Conservation (phyloP, 78 protist species). For the Dictyostelium capitatum region DNA sequence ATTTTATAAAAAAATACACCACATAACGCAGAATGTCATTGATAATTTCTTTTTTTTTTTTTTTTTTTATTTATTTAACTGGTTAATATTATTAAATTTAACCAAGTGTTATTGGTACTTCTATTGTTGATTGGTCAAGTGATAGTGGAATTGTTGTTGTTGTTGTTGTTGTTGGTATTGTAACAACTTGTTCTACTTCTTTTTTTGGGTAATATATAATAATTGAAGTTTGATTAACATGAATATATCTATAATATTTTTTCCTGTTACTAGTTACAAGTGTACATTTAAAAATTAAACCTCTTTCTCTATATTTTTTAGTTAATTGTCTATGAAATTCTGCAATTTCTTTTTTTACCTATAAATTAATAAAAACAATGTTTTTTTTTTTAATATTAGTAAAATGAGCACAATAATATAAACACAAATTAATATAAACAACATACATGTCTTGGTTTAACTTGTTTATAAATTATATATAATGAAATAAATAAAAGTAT, state of each 20-base stretch:
- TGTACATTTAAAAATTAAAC: background rate
- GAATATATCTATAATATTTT: background rate
- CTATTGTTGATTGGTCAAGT: background rate
- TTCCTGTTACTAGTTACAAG: background rate
- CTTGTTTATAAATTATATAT: background rate
- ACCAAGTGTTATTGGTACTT: background rate
- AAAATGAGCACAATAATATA: background rate
- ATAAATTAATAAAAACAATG: background rate
- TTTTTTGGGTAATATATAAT: background rate
- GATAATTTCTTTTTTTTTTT: background rate
- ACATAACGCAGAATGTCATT: background rate
- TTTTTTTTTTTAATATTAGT: background rate
- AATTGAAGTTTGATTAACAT: background rate
- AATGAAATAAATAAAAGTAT: background rate
- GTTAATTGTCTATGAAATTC: background rate
- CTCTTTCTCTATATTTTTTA: constrained; percentile 1
- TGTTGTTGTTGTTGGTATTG: background rate
- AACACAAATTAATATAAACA: background rate
- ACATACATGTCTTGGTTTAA: constrained; percentile 7
- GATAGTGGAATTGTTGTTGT: background rate
- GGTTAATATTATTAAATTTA: background rate
- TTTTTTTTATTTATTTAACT: background rate
- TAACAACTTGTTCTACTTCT: background rate
- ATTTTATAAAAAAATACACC: background rate
- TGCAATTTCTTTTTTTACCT: background rate